Conservation (phyloP, 2,329 filamentous ascomycete species). For the Exophiala sideris region DNA sequence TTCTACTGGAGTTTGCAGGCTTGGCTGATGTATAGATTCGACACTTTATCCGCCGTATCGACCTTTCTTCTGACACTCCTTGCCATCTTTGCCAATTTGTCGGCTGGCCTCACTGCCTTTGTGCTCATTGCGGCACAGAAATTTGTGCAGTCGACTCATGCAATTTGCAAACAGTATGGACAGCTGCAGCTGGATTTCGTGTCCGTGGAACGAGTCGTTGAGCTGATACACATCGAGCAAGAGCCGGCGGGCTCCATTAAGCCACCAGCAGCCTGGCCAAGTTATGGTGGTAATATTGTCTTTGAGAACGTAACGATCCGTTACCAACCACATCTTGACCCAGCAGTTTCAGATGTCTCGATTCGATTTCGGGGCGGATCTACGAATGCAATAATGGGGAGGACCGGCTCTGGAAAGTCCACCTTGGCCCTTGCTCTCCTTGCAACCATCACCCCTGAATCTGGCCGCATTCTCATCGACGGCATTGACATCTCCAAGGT, state of each 20-base stretch:
- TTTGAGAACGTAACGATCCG: conserved; percentile 76
- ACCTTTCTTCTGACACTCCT: conserved; percentile 71
- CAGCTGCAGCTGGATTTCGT: conserved; percentile 90
- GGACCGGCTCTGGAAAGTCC: conserved; percentile 78
- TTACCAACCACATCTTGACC: conserved; percentile 74
- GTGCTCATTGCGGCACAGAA: conserved; percentile 67
- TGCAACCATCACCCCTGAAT: conserved; percentile 52
- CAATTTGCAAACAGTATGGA: conserved; percentile 75
- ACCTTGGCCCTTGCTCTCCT: conserved; percentile 65
- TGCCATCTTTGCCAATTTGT: conserved; percentile 70
- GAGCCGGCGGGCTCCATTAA: conserved; percentile 65
- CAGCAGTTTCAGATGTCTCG: conserved; percentile 64
- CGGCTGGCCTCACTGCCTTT: conserved; percentile 77
- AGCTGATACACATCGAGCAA: conserved; percentile 73
- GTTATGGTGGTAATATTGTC: conserved; percentile 65
- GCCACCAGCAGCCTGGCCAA: conserved; percentile 75
- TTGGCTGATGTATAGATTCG: conserved; percentile 80
- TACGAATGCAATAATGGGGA: conserved; percentile 74
- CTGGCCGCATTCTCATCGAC: conserved; percentile 59
- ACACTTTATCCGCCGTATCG: conserved; percentile 66
- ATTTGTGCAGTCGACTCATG: conserved; percentile 66
- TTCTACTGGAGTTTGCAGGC: conserved; percentile 89
- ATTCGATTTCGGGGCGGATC: conserved; percentile 75
- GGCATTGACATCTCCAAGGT: conserved; percentile 59
- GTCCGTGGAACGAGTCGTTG: conserved; percentile 80